These are phyloP conservation scores for Chalciporus pseudorubinellus DNA, from an alignment of 768 basidiomycete genomes.

Conservation along the genomic window DNA sequence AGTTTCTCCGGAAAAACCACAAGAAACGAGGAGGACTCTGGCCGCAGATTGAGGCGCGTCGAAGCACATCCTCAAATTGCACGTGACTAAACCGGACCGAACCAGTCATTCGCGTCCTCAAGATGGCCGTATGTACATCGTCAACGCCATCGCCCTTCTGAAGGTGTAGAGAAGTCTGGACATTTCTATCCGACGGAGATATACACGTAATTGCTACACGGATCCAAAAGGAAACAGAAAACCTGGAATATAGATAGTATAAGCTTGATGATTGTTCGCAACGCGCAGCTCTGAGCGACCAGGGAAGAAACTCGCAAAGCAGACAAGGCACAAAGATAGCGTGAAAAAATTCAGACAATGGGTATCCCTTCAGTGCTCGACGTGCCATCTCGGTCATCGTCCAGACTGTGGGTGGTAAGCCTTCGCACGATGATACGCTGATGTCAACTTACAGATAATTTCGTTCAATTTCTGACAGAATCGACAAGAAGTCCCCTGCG, in stretches of 20 bases:
- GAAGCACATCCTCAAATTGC: not conserved
- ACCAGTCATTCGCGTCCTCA: no score
- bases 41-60: no score
- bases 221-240: not conserved
- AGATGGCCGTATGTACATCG: no score
- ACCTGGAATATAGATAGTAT: constrained; percentile 7
- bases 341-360: constrained; percentile 14
- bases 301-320: not conserved
- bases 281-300: not conserved
- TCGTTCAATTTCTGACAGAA: constrained; percentile 87
- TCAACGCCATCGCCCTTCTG: no score
- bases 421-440: not conserved
- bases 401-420: constrained; percentile 42
- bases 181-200: not conserved
- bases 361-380: constrained; percentile 57
- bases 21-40: not conserved
- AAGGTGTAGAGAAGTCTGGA: no score
- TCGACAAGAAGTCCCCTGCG: constrained; percentile 88
- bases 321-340: not conserved
- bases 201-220: not conserved
- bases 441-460: constrained; percentile 69
- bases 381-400: constrained; percentile 40
- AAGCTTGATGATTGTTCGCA: not conserved
- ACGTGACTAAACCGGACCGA: constrained; percentile 14
- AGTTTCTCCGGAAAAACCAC: not conserved